phyloP scores from a whole-genome alignment of 768 basidiomycete genomes.

The Amanita brunnescens region DNA sequence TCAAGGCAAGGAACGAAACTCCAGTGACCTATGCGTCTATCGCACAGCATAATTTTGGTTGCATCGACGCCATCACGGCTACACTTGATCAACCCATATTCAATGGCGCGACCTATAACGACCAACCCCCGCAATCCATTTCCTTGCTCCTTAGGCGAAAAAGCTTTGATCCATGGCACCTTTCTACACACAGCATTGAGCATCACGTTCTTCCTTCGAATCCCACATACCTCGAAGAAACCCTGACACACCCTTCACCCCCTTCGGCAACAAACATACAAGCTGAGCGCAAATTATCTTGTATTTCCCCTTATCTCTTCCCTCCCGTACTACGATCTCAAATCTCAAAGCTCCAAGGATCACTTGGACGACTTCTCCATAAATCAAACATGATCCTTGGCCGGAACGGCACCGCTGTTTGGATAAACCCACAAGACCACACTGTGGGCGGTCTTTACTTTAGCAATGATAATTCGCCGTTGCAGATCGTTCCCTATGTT shows the following conservation, averaged over 20 bases:
- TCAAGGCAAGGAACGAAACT: constrained; percentile 15
- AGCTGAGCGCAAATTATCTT: too few species aligned
- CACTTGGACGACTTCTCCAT: constrained; percentile 26
- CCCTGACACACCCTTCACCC: neutral
- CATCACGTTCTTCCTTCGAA: constrained; percentile 40
- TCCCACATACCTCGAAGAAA: constrained; percentile 14
- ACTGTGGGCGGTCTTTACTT: constrained; percentile 28
- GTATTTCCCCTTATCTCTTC: constrained; percentile 29
- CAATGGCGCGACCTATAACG: neutral
- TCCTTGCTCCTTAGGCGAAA: constrained; percentile 47
- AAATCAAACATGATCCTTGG: constrained; percentile 49
- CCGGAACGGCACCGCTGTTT: constrained; percentile 47
- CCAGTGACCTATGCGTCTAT: constrained; percentile 25
- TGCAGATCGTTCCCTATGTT: constrained; percentile 12
- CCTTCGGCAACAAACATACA: neutral
- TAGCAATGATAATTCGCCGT: constrained; percentile 12
- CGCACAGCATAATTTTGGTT: constrained; percentile 49
- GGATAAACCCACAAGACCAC: constrained; percentile 50
- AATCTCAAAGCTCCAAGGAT: constrained; percentile 35
- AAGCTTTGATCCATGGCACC: constrained; percentile 53
- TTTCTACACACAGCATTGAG: constrained; percentile 38
- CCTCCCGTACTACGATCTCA: constrained; percentile 35
- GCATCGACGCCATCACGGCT: constrained; percentile 54
- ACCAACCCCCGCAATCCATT: constrained; percentile 17
- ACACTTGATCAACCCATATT: constrained; percentile 12